Evolutionary conservation across 352 stramenopile genomes (phyloP), one percentile per base, ranked within the genome.

Genomic region (Pythium rishiriense): DNA sequence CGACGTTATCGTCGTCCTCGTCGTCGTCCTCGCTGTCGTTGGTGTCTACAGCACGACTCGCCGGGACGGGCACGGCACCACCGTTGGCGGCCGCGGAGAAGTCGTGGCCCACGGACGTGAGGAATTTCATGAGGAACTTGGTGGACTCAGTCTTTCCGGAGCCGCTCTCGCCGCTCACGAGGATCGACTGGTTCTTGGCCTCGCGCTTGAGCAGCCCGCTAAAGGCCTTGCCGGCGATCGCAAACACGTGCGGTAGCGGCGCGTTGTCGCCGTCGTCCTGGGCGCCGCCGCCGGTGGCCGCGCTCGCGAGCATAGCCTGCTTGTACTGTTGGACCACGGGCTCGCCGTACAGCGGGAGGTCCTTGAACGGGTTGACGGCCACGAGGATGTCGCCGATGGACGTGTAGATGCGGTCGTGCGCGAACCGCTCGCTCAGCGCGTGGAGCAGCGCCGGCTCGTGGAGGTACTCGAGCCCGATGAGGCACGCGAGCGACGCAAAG

Each of bases 71-170:
- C 9, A 11, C 39, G 28, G 17, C 35, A 26, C 46, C 49, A 1
- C 39, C 41, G 21, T 47, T 24, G 9, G 49, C 61, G 8, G 46
- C 54, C 5, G 33, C 47, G 4, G 66, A 66, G 25, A 69, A 64
- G 35, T 85, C 78, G 22, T 82, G 67, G 65, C 76, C 83, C 31
- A 98, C 81, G 35, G 87, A 97, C 6, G 95, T 97, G 28, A 98
- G 76, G 76, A 98, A 97, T 49, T 97, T 91, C 85, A 96, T 93
- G 51, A 96, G 70, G 64, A 93, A 93, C 75, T 96, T 96, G 63
- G 88, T 96, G 35, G 82, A 91, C 64, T 96, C 87, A 19, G 88
- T 96, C 68, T 96, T 96, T 51, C 88, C 88, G 42, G 82, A 93
- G 39, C 88, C 88, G 39, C 85, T 94, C 64, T 96, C 88, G 53